phyloP scores from a whole-genome alignment of 495 filamentous ascomycete genomes.

The Pseudevernia furfuracea region DNA sequence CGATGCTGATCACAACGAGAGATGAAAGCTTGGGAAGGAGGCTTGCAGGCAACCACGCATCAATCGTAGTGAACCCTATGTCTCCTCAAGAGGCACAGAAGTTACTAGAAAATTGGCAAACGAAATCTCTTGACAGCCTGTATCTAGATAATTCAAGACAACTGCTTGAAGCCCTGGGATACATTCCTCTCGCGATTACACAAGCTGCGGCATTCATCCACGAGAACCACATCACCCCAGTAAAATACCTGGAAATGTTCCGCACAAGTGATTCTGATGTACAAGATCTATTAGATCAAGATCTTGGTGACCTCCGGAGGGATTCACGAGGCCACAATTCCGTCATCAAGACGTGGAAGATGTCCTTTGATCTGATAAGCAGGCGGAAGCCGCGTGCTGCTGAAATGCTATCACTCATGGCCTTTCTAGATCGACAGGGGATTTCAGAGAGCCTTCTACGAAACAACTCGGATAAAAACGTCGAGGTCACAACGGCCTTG shows the following conservation, averaged over 20 bases:
- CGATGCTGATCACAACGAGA: constrained; percentile 29
- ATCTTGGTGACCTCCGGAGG: constrained; percentile 25
- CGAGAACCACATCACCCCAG: constrained; percentile 27
- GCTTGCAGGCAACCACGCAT: constrained; percentile 11
- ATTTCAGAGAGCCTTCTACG: constrained; percentile 35
- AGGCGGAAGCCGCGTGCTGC: constrained; percentile 33
- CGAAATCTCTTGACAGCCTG: background rate
- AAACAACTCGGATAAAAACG: constrained; percentile 20
- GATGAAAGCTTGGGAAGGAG: constrained; percentile 17
- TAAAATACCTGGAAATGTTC: constrained; percentile 33
- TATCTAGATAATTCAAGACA: background rate
- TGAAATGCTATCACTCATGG: constrained; percentile 40
- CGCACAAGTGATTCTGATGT: constrained; percentile 18
- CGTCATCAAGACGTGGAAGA: constrained; percentile 32
- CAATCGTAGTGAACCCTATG: constrained; percentile 22
- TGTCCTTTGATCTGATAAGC: constrained; percentile 38
- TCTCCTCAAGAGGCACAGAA: constrained; percentile 8
- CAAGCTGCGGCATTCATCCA: constrained; percentile 33
- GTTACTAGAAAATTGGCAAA: background rate
- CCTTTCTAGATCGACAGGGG: constrained; percentile 36
- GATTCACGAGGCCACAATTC: constrained; percentile 30
- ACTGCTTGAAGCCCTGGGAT: constrained; percentile 23
- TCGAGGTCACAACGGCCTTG: constrained; percentile 32
- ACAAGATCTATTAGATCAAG: constrained; percentile 24
- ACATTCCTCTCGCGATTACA: constrained; percentile 31